Percentiles rank a stretch among this genome's conserved stretches.
These are phyloP conservation scores for Cryphonectria carpinicola DNA, from an alignment of 2,329 filamentous ascomycete genomes.

Conservation along the genomic window DNA sequence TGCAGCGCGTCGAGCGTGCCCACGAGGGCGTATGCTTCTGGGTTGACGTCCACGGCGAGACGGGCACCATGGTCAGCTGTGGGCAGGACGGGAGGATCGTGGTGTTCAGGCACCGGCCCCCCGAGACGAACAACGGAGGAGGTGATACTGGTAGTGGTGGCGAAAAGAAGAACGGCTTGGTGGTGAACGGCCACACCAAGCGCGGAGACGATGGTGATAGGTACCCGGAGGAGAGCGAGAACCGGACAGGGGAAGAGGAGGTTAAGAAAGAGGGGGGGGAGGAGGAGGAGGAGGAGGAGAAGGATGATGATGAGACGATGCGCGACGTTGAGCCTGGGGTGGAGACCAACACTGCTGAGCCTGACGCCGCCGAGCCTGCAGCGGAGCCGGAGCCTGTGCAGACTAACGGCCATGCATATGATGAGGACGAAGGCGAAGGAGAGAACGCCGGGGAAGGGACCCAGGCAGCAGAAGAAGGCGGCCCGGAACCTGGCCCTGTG, in stretches of 20 bases:
- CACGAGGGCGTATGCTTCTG: constrained; percentile 66
- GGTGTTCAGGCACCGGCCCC: constrained; percentile 46
- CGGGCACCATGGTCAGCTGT: constrained; percentile 55
- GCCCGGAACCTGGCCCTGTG: not conserved
- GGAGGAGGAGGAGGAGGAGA: not conserved
- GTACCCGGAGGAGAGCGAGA: constrained; percentile 6
- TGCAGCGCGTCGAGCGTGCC: constrained; percentile 66
- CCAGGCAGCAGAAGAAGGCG: not conserved
- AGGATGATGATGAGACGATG: not conserved
- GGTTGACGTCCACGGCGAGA: constrained; percentile 62
- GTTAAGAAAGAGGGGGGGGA: not conserved
- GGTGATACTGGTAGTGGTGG: no score
- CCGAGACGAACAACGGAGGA: not conserved
- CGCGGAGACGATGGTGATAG: not conserved
- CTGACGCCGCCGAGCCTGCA: not conserved
- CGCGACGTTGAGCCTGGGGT: not conserved
- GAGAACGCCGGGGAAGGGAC: not conserved
- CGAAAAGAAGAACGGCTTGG: not conserved
- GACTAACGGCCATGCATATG: constrained; percentile 12
- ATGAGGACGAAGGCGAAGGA: not conserved
- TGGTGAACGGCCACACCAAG: constrained; percentile 5
- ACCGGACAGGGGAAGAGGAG: not conserved
- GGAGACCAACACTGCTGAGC: not conserved
- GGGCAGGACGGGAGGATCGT: constrained; percentile 59
- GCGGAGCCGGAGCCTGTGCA: not conserved